Evolutionary conservation across 352 stramenopile genomes (phyloP), one percentile per base, ranked within the genome.

Genomic region (Pythium scleroteichum): DNA sequence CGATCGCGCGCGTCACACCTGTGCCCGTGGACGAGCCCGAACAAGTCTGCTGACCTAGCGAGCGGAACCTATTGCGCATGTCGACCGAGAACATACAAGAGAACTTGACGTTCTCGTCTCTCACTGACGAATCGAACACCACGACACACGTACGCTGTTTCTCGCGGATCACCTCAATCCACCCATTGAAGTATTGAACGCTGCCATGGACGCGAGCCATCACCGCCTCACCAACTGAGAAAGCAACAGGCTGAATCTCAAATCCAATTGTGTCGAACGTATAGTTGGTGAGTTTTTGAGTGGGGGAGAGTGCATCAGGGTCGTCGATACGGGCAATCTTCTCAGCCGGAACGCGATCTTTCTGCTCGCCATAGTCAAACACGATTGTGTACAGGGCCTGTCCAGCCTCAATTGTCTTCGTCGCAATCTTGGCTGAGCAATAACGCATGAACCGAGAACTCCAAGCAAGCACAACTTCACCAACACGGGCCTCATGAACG

Each of bases 211-310:
- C 76, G 8, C 77, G 76, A 33, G 76, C 78, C 66, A 89, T 82
- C 29, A 92, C 76, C 8, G 64, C 69, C 45, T 92, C 82, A 2
- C 82, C 80, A 8, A 88, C 66, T 0, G 54, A 59, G 40, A 90
- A 92, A 33, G 14, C 65, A 19, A 83, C 69, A 8, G 73, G 68
- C 20, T 67, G 73, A 23, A 92, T 70, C 68, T 92, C 82, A 57
- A 89, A 90, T 7, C 82, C 82, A 55, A 89, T 87, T 5, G 80
- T 78, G 59, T 92, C 80, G 50, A 92, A 87, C 49, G 74, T 87
- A 62, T 85, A 88, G 47, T 92, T 92, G 2, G 79, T 92, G 39
- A 92, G 72, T 19, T 77, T 79, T 52, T 92, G 79, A 4, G 68
- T 78, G 26, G 79, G 76, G 23, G 73, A 72, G 3, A 92, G 68